These are phyloP conservation scores for Thalassiosira allenii DNA, from an alignment of 352 stramenopile species.

Conservation along the genomic window DNA sequence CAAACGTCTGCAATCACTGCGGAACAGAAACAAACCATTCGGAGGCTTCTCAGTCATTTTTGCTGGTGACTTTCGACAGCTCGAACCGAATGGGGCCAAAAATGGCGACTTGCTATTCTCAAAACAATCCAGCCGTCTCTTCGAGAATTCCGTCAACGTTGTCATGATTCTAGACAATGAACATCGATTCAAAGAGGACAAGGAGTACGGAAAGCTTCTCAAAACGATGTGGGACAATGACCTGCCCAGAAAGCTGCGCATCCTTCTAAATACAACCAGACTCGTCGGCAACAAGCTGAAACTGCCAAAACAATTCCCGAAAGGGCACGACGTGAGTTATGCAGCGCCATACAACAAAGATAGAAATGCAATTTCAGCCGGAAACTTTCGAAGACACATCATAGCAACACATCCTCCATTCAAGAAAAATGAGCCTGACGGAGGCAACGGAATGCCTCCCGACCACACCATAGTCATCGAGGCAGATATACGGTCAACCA, in stretches of 20 bases:
- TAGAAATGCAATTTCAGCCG: conserved; percentile 24
- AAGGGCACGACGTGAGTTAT: no score
- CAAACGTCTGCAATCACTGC: not conserved
- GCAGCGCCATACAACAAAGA: no score
- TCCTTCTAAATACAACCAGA: no score
- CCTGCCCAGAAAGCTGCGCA: no score
- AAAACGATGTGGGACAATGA: no score
- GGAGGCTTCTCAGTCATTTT: conserved; percentile 25
- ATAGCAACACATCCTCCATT: conserved; percentile 16
- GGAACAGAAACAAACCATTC: no score
- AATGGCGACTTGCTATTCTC: no score
- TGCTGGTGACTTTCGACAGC: conserved; percentile 23
- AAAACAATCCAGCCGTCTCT: no score
- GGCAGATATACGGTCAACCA: conserved; percentile 22
- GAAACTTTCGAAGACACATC: conserved; percentile 25
- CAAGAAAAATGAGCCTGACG: no score
- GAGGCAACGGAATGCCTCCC: conserved; percentile 12
- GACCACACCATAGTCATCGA: conserved; percentile 43
- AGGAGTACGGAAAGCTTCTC: conserved; percentile 15
- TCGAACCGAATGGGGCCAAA: not conserved
- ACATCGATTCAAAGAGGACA: conserved; percentile 31
- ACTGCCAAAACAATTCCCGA: no score
- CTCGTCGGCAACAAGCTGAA: no score
- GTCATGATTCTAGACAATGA: conserved; percentile 18
- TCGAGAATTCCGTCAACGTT: conserved; percentile 3